Evolutionary conservation across 164 flowering plant genomes (phyloP), one percentile per base, ranked within the genome.

Genomic region (Nymphaea colorata): DNA sequence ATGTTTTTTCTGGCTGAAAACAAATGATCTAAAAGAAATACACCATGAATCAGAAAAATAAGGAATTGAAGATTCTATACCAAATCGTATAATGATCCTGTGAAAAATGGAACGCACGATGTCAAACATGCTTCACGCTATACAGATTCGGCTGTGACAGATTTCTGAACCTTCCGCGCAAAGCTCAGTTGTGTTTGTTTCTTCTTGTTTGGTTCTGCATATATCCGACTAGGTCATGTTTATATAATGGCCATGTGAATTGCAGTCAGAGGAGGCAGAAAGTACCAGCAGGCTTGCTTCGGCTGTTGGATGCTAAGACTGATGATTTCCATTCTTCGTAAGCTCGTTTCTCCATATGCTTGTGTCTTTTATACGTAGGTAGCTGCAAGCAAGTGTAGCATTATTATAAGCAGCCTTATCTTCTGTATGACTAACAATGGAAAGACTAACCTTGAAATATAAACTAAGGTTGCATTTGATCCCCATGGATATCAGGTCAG

Each of bases 291-390:
- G 70, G 51, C 59, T 82, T 84, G 73, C 16, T 79, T 51, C 75
- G 67, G 15, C 82, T 80, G 61, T 85, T 91, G 14, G 92, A 84
- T 64, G 79, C 76, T 17, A 87, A 8, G 8, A 90, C 96, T 47
- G 87, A 69, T 11, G 96, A 82, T 76, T 86, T 91, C 98, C 99
- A 94, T 7, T 85, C 82, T 36, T 90, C 81, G 51, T 88, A 91
- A 18, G 78, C 84, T 57, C 17, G 78, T 59, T 88, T 80, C 41
- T 87, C 87, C 73, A 67, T 74, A 59, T 59, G 73, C 66, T 94
- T 94, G 3, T 79, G 84, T 73, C 72, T 76, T 79, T 90, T 90
- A 80, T 87, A 81, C 65, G 83, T 74, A 61, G 99, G 87, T 70
- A 74, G 68, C 97, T 94, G 87, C 74, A 76, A 65, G 36, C 36